Base-by-base conservation (phyloP, 805 yeast genomes). In the Cyberlindnera xishuangbannaensis region DNA sequence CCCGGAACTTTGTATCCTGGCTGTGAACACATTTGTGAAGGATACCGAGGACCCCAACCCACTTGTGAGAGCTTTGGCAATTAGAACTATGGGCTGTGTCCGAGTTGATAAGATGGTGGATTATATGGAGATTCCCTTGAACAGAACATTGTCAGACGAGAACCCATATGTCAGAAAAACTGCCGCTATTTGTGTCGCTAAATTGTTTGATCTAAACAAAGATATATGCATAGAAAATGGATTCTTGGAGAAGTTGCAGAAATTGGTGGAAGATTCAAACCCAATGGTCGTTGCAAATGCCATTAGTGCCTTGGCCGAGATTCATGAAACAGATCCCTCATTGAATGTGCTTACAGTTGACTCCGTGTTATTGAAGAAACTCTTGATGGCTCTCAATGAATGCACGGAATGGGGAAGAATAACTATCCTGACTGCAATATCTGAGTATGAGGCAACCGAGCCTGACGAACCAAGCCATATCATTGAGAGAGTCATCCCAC, bases 381-480 rank as follows among this genome's bases (percentile, higher is more conserved):
- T 92, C 40, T 65, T 92, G 40, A 66, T 78, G 46, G 95, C 96
- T 11, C 67, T 92, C 44, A 90, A 90, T 58, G 99, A 92, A 62
- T 90, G 97, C 62, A 88, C 97, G 0, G 99, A 92, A 62, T 92
- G 99, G 99, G 98, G 98, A 9, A 73, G 98, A 51, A 83, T 92
- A 44, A 76, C 97, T 2, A 83, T 92, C 27, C 67, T 92, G 39
- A 75, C 83, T 1, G 87, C 95, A 2, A 62, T 92, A 43, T 70
- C 86, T 6, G 88, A 81, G 28, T 90, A 80, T 55, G 53, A 64
- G 5, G 67, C 94, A 0, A 49, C 54, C 2, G 73, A 68, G 28
- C 55, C 63, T 3, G 64, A 69, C 12, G 95, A 88, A 53, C 87
- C 95, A 2, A 76, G 72, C 40, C 87, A 84, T 51, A 84, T 90